Evolutionary conservation across 768 basidiomycete species (phyloP).

Genomic region (Trametes elegans): DNA sequence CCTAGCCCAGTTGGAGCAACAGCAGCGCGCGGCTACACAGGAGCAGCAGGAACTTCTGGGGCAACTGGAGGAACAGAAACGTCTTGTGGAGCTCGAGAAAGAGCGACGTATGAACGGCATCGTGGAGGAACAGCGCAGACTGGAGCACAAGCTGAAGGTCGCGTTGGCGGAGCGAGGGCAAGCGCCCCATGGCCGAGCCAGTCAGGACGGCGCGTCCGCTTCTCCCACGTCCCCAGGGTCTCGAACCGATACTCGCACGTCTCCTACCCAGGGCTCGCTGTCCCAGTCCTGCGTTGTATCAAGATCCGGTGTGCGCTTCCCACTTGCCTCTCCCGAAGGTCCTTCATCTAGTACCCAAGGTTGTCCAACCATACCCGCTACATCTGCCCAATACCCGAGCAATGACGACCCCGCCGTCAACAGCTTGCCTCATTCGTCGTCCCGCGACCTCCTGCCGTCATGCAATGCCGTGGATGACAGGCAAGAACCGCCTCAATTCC

Average conservation of each 20-base stretch:
- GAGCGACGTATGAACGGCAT: neutral
- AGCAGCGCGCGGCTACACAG: neutral
- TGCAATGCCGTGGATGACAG: neutral
- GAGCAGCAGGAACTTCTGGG: constrained; percentile 1
- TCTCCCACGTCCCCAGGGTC: no score
- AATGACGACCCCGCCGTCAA: no score
- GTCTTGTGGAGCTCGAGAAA: neutral
- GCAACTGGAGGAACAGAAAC: constrained; percentile 1
- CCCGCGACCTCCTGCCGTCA: neutral
- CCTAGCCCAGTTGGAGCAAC: constrained; percentile 3
- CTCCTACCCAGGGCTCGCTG: no score
- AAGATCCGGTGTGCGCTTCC: no score
- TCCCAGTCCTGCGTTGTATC: no score
- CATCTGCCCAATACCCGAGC: no score
- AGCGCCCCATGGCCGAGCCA: no score
- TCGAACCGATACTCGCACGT: no score
- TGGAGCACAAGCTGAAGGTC: neutral
- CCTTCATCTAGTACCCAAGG: no score
- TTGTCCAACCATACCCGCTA: no score
- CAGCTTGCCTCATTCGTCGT: neutral
- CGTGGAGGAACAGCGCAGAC: neutral
- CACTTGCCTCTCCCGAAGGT: no score
- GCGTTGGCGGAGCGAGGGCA: neutral
- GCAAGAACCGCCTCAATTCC: neutral
- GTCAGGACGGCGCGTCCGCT: no score